Evolutionary conservation across 148 eudicot species (phyloP).

Genomic region (Linanthus parryae): DNA sequence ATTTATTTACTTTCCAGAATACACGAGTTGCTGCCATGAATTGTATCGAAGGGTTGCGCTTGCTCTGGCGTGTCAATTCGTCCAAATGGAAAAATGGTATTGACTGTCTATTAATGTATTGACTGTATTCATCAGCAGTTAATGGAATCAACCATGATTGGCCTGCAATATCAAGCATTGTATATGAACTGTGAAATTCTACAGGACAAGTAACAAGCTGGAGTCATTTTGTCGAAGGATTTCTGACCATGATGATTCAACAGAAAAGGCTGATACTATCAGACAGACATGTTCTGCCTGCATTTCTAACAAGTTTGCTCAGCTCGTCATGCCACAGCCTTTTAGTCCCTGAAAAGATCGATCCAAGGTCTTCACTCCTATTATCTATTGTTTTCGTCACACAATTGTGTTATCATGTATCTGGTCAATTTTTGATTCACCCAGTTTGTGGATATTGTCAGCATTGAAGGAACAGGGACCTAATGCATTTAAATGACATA

Average conservation of each 20-base stretch:
- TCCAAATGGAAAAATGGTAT: slow-evolving; percentile 48
- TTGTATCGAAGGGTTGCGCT: slow-evolving; percentile 62
- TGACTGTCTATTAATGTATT: too few relatives aligned
- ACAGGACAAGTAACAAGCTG: slow-evolving; percentile 45
- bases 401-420: neutral
- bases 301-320: slow-evolving; percentile 59
- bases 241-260: slow-evolving; percentile 56
- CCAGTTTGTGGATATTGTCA: neutral
- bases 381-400: neutral
- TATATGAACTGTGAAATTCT: too few relatives aligned
- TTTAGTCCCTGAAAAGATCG: slow-evolving; percentile 48
- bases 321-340: slow-evolving; percentile 47
- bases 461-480: neutral
- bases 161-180: neutral
- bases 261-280: slow-evolving; percentile 78
- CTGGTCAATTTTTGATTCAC: neutral
- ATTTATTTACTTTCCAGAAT: too few relatives aligned
- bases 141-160: slow-evolving; percentile 4
- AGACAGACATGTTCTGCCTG: slow-evolving; percentile 53
- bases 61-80: slow-evolving; percentile 36
- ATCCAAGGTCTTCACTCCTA: slow-evolving; percentile 28
- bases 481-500: neutral
- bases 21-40: slow-evolving; percentile 70
- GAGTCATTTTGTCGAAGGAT: slow-evolving; percentile 53
- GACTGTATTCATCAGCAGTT: too few relatives aligned